Percentiles rank a stretch among this genome's conserved stretches.
Conservation (phyloP, 1,139 yeast species). For the Kodamaea suecica region DNA sequence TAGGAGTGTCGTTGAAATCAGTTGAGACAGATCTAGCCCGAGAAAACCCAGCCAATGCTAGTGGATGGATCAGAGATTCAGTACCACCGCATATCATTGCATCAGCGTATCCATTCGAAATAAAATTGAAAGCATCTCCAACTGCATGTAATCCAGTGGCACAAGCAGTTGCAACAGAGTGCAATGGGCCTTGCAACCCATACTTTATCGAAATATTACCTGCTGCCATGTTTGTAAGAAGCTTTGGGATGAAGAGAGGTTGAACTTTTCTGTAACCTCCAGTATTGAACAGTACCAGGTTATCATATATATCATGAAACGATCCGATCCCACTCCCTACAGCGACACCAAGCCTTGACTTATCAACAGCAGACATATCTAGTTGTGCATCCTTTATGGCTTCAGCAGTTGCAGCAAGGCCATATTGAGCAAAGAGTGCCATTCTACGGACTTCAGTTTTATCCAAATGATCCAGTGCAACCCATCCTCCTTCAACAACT, state of each 20-base stretch:
- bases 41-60: conserved; percentile 88
- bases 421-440: conserved; percentile 77
- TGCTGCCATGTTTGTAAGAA: conserved; percentile 90
- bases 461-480: conserved; percentile 37
- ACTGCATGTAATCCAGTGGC: conserved; percentile 94
- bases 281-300: conserved; percentile 46
- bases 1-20: conserved; percentile 58
- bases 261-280: conserved; percentile 71
- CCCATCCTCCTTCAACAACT: too few relatives aligned
- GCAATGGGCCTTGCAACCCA: conserved; percentile 80
- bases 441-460: conserved; percentile 53
- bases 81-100: conserved; percentile 92
- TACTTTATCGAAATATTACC: conserved; percentile 83
- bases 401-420: conserved; percentile 70
- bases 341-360: conserved; percentile 56
- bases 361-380: conserved; percentile 6
- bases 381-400: conserved; percentile 67
- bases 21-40: conserved; percentile 81
- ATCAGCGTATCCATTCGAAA: conserved; percentile 75
- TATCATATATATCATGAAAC: conserved; percentile 67
- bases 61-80: conserved; percentile 83
- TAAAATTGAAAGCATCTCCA: conserved; percentile 87
- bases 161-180: conserved; percentile 90
- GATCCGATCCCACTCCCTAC: conserved; percentile 95
- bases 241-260: conserved; percentile 81